Evolutionary conservation across 345 rosid species (phyloP), one percentile per base, ranked within the genome.

Genomic region (Lepidium aucheri): DNA sequence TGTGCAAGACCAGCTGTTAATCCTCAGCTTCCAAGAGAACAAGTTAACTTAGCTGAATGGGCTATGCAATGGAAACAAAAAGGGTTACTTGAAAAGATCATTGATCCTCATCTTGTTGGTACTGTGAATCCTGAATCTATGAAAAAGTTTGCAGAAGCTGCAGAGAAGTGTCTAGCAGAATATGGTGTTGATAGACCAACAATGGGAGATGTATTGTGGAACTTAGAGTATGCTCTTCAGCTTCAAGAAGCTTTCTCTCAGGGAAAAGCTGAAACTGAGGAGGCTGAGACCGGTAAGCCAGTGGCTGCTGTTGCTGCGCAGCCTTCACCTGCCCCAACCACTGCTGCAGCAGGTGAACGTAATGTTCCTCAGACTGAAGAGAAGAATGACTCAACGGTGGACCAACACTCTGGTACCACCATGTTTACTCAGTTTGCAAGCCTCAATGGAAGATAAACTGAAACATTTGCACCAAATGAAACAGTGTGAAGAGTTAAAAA

Each of bases 201-300:
- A 2, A 82, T 84, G 86, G 86, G 85, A 60, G 85, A 84, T 74
- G 89, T 84, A 17, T 53, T 84, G 67, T 84, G 86, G 89, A 80
- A 84, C 66, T 75, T 88, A 72, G 95, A 88, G 50, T 84, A 81
- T 70, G 91, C 95, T 9, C 70, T 88, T 73, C 95, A 88, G 67
- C 81, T 88, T 41, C 95, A 88, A 53, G 91, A 86, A 55, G 72
- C 85, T 2, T 86, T 76, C 60, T 10, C 83, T 9, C 62, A 71
- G 34, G 86, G 76, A 7, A 77, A 82, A 68, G 10, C 69, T 4
- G 86, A 82, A 13, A 84, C 79, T 4, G 85, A 82, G 4, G 73
- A 74, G 39, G 66, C 24, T 60, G 68, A 73, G 14, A 67, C 53
- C 14, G 51, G n/a, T 30, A 53, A 53, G 50, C 55, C 42, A 0